A percentile compares a stretch with the other conserved stretches of the same genome.
Conservation (phyloP, 176 grass and related monocot genomes). For the barley (Hordeum vulgare) region MorexV3_pseudomolecules_assembly NC_058519.1:536024677-536025176, state of each 20-base stretch:
- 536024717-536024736: background rate
- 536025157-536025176: constrained; percentile 82
- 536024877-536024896: background rate
- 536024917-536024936: background rate
- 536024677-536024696: too few relatives aligned
- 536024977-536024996: background rate
- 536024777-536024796: background rate
- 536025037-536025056: too few relatives aligned
- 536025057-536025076: background rate
- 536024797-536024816: background rate
- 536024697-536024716: background rate
- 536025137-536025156: constrained; percentile 90
- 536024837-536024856: background rate
- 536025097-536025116: background rate
- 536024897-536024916: background rate
- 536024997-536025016: background rate
- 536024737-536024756: constrained; percentile 7
- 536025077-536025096: constrained; percentile 7
- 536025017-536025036: background rate
- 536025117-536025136: constrained; percentile 13
- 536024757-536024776: background rate
- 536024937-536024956: background rate
- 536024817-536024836: background rate
- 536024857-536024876: background rate
- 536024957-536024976: background rate